These are phyloP conservation scores for Solanum sejunctum DNA, from an alignment of 257 asterid genomes.

Conservation along the genomic window DNA sequence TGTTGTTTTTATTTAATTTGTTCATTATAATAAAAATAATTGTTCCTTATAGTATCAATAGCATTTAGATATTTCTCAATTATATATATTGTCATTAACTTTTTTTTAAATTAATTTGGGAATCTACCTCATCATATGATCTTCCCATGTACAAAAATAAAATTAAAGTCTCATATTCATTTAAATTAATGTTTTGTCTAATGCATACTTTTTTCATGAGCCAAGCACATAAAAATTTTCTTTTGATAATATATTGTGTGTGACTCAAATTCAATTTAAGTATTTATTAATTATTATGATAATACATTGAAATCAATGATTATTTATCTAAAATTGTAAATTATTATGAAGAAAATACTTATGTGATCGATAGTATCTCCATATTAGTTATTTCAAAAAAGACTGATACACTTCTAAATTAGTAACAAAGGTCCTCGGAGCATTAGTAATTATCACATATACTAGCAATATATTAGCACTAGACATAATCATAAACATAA, in stretches of 20 bases:
- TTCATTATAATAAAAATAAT: not conserved
- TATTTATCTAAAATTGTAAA: not conserved
- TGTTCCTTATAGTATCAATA: not conserved
- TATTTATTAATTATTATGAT: not conserved
- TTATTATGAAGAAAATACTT: not conserved
- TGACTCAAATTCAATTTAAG: not conserved
- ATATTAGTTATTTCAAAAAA: too few species aligned
- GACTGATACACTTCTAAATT: not conserved
- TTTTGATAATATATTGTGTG: not conserved
- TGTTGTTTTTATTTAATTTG: not conserved
- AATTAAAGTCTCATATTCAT: not conserved
- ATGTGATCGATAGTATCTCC: not conserved
- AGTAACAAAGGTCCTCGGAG: not conserved
- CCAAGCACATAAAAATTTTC: not conserved
- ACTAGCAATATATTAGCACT: not conserved
- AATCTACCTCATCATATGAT: not conserved
- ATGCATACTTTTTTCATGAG: not conserved
- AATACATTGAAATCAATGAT: not conserved
- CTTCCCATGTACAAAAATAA: not conserved
- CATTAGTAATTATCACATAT: not conserved
- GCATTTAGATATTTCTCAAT: not conserved
- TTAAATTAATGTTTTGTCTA: not conserved
- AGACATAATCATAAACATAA: not conserved
- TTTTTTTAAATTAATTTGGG: not conserved
- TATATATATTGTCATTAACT: not conserved